Base-by-base conservation (phyloP, 441 rosid species). In the Melastoma candidum region DNA sequence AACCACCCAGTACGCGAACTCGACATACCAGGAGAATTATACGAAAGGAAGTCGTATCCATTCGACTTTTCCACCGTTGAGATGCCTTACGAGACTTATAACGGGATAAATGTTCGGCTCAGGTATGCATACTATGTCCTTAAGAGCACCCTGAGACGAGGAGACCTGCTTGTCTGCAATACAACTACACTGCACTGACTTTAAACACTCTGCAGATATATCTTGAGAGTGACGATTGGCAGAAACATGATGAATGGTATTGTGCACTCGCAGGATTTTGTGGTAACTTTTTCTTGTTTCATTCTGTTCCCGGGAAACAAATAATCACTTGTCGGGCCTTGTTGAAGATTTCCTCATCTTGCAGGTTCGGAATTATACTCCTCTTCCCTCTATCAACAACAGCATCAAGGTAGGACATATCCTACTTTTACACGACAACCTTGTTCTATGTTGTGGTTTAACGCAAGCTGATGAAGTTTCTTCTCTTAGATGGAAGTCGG, bases 401-500 rank as follows among this genome's bases (percentile, higher is more conserved):
- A 85, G 94, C 71, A 92, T 87, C 70, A 87, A 92, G 96, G 98
- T 80, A 61, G 68, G 74, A 29, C 46, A 14, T 26, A 2, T 11
- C 14, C 12, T 52, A 51, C 45, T 51, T 29, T 5, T 50, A 51
- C 13, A 51, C 32, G 39, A 24, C 32, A 49, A 49, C 6, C 39
- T 22, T 36, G 12, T 32, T 36, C n/a, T 49, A 26, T 1, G n/a
- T 27, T 51, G 29, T 12, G 43, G 17, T 24, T 26, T 26, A 25
- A 39, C 32, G 26, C 26, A 45, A 36, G 26, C 22, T 7, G 25
- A 36, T 44, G 45, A 51, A 10, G 41, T 48, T 14, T 22, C 44
- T 39, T 70, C 65, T 45, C 68, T 59, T 73, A 90, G 96, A 90
- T 94, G 99, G 99, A 94, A 85, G 97, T 94, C 53, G 99, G 99